phyloP scores from a whole-genome alignment of 768 basidiomycete genomes.

The Amanita subjunquillea region DNA sequence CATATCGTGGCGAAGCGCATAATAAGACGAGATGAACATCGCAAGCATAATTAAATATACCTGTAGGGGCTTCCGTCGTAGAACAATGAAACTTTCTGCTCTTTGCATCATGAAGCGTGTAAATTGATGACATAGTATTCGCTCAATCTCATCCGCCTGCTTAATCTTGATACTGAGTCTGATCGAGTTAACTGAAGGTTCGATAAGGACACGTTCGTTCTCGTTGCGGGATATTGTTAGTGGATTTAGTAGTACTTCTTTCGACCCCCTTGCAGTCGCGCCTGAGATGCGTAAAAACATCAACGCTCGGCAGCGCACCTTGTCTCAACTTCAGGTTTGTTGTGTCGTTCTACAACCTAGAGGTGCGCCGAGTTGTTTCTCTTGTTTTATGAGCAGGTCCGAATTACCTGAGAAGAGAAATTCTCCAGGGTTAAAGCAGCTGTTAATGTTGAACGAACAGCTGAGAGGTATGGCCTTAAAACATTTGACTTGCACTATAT shows the following conservation, averaged over 20 bases:
- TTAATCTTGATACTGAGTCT: conserved; percentile 97
- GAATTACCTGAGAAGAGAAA: conserved; percentile 87
- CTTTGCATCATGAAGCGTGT: conserved; percentile 99
- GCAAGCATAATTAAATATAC: conserved; percentile 31
- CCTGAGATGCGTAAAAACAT: conserved; percentile 5
- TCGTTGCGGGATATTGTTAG: conserved; percentile 94
- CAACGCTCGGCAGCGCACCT: conserved; percentile 30
- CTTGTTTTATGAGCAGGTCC: neutral
- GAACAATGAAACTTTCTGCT: conserved; percentile 94
- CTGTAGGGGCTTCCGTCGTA: conserved; percentile 87
- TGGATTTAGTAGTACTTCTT: conserved; percentile 90
- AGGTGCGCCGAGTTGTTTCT: conserved; percentile 11
- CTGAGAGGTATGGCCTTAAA: conserved; percentile 89
- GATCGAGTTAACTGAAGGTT: conserved; percentile 95
- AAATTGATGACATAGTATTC: conserved; percentile 95
- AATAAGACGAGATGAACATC: neutral
- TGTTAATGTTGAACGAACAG: conserved; percentile 93
- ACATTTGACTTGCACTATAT: conserved; percentile 69
- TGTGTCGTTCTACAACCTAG: conserved; percentile 93
- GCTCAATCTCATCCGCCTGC: conserved; percentile 98
- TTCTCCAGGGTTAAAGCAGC: conserved; percentile 95
- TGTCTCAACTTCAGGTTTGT: conserved; percentile 92
- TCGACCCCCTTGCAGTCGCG: conserved; percentile 54
- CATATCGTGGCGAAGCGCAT: conserved; percentile 1
- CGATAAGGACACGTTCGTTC: conserved; percentile 94